Evolutionary conservation across 2,329 filamentous ascomycete species (phyloP), one percentile per base, ranked within the genome.

Genomic region (Pseudogymnoascus sp.): DNA sequence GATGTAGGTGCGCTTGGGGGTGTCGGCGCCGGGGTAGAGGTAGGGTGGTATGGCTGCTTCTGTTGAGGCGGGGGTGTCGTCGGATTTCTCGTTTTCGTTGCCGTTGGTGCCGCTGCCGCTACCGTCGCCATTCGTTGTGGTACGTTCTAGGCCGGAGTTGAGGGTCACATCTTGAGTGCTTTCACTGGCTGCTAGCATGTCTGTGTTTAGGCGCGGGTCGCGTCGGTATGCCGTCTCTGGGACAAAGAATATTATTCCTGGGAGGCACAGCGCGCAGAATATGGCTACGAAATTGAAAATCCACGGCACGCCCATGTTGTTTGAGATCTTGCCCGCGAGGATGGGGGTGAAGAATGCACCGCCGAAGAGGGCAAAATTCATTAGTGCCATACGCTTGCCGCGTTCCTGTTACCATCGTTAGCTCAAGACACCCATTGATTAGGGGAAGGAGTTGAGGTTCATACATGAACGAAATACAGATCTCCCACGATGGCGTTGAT

Each of bases 401-500:
- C 90, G 83, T 79, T 91, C 81, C 80, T 89, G 59, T 62, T 14
- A 53, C 49, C 31, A 23, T 62, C 5, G 46, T 62, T 4, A 64
- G 59, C 14, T 63, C 18, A 64, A 61, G 36, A 38, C 12, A 43
- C 5, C 60, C 6, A 7, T n/a, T 11, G n/a, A n/a, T 14, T 31
- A 16, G 23, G 12, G 23, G n/a, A 18, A 4, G 25, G n/a, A 14
- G 16, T 9, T 74, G 84, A 75, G 18, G 16, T 8, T 74, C 84
- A 75, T 75, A 90, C 86, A 77, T 93, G 93, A 25, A 97, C 91
- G 74, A 88, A 95, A 76, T 93, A 97, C 61, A 97, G 74, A 74
- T 97, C 93, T 42, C 92, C 93, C 5, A 97, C 90, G 59, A 86
- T 88, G 0, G 91, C 91, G 75, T 96, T 96, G 64, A 97, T 88